Conservation (phyloP, 768 basidiomycete genomes). For the Leccinum rimulosum region DNA sequence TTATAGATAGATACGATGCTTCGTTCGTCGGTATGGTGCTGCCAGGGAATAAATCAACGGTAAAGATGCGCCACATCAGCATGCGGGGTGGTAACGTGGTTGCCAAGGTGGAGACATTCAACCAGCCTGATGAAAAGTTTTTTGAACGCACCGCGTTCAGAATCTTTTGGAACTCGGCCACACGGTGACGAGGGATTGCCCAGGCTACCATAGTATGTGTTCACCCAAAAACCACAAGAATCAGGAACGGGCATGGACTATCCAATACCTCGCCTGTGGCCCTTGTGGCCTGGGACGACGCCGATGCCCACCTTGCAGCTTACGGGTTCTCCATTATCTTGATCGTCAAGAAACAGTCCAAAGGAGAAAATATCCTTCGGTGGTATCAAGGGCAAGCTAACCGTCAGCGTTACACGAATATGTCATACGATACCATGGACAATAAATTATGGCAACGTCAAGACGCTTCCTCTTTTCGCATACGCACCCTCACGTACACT, state of each 20-base stretch:
- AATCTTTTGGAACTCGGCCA: too few relatives aligned
- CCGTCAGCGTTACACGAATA: slow-evolving; percentile 99
- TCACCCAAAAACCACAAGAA: slow-evolving; percentile 98
- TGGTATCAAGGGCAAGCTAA: slow-evolving; percentile 99
- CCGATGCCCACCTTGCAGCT: slow-evolving; percentile 89
- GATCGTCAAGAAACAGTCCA: slow-evolving; percentile 97
- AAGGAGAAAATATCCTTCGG: slow-evolving; percentile 99
- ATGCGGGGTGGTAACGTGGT: slow-evolving; percentile 95
- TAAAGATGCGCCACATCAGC: slow-evolving; percentile 55
- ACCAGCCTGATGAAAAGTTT: slow-evolving; percentile 88
- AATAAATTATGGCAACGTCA: slow-evolving; percentile 84
- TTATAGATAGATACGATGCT: slow-evolving; percentile 71
- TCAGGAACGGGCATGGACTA: slow-evolving; percentile 99
- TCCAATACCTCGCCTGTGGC: slow-evolving; percentile 93
- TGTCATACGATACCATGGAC: slow-evolving; percentile 97
- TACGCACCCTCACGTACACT: slow-evolving; percentile 92
- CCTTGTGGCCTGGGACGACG: slow-evolving; percentile 95
- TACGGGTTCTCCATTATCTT: slow-evolving; percentile 99
- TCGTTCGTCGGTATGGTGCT: slow-evolving; percentile 95
- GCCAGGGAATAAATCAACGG: slow-evolving; percentile 81
- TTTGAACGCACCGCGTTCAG: slow-evolving; percentile 72
- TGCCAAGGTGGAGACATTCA: slow-evolving; percentile 82
- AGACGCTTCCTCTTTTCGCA: slow-evolving; percentile 94
- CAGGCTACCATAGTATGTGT: slow-evolving; percentile 94
- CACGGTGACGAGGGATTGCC: slow-evolving; percentile 57